Evolutionary conservation across 441 rosid species (phyloP), one percentile per base, ranked within the genome.

Genomic region (Erodium texanum): DNA sequence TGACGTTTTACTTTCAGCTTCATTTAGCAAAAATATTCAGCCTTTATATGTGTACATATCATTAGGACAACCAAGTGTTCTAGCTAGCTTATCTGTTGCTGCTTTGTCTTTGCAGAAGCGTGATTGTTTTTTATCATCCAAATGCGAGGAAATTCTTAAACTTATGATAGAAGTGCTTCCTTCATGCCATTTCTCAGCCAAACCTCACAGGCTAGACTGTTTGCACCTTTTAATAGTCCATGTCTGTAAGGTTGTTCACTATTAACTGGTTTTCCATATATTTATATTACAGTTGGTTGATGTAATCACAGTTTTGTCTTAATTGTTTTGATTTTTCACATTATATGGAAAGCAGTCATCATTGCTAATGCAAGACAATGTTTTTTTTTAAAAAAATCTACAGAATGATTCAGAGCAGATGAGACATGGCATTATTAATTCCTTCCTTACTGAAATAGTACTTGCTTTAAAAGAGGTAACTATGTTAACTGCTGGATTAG

Each of bases 401-500:
- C 92, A 94, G 96, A 85, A 75, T 75, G 82, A 78, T 78, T 76
- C 90, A 58, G 86, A 87, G 82, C 84, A 73, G 76, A 78, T 79
- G 77, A 76, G 78, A 71, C 72, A 66, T 76, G 85, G 76, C 52
- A 76, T 82, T 65, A 71, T 94, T 74, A 72, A 83, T 77, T 81
- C 96, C 61, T 89, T 94, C 75, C 86, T 94, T 41, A 87, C 96
- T 6, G 99, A 92, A 73, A 88, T 94, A 76, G 80, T 88, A 73
- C 89, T 92, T 77, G 86, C 97, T 62, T 67, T 94, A 72, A 92
- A 94, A 83, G 99, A 94, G 96, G 99, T 92, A 86, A 18, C 6
- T 66, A 8, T 80, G 58, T 29, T 56, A 38, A 24, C 66, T 61
- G 64, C 68, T 61, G 56, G 16, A 22, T 59, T 59, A 22, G 12